Base-by-base conservation (phyloP, 2,329 filamentous ascomycete species). In the Anthostomella pinea region DNA sequence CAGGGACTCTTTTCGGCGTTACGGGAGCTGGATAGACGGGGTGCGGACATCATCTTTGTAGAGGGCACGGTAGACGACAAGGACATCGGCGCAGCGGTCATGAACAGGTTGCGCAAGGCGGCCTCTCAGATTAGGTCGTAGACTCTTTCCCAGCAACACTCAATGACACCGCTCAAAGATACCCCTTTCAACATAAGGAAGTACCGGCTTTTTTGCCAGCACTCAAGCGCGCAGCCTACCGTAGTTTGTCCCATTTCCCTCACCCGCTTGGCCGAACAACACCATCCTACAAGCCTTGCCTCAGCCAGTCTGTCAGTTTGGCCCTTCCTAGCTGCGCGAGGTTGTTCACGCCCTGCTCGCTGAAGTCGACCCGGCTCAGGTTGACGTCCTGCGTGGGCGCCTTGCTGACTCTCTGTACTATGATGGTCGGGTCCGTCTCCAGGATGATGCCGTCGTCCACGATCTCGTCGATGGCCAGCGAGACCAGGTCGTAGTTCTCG, bases 401-500 rank as follows among this genome's bases (percentile, higher is more conserved):
- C 64, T 85, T 84, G 75, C 87, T 95, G 56, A 97, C 93, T 52
- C 93, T 76, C 61, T 89, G 89, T 31, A 91, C 85, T 50, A 98
- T 87, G 56, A 95, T 86, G 47, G 93, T 91, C 1, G 93, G 90
- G 63, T 98, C 93, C 1, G 91, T 97, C 70, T 98, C 93, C 44
- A 98, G 80, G 54, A 98, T 91, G 60, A 97, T 94, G 43, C 93
- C 93, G 59, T 95, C 89, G 65, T 95, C 89, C 35, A 94, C 80
- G 45, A 94, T 91, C 66, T 98, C 93, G 65, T 98, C 93, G 48
- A 98, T 87, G 28, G 90, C 87, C 35, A 98, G 79, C 10, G 89
- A 86, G 45, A 96, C 87, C 15, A 97, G 78, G 66, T 97, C 93
- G 73, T 97, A 98, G 77, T 97, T 97, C 69, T 98, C 93, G 58